These are phyloP conservation scores for Coemansia sp. DNA, from an alignment of 192 early-diverging fungal species.

Conservation along the genomic window DNA sequence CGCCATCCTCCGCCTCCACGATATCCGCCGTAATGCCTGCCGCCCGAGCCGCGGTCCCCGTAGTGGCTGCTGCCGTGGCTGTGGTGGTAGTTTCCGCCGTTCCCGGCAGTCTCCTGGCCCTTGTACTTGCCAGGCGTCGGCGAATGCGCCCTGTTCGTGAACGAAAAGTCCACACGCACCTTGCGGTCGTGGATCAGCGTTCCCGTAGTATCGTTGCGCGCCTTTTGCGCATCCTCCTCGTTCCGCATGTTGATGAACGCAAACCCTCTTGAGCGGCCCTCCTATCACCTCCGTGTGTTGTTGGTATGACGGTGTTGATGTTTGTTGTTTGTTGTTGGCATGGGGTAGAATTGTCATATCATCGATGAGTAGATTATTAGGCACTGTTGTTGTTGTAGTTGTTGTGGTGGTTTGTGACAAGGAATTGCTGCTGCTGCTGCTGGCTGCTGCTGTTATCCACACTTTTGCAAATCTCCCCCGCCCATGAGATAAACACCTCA, in stretches of 20 bases:
- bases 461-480: background rate
- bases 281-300: slow-evolving; percentile 20
- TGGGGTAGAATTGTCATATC: background rate
- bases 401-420: background rate
- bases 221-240: slow-evolving; percentile 30
- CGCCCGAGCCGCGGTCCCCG: background rate
- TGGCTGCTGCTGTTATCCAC: slow-evolving; percentile 15
- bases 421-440: background rate
- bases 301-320: background rate
- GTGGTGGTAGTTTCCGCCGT: background rate
- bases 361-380: too few species aligned
- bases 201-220: slow-evolving; percentile 25
- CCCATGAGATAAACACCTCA: background rate
- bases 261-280: slow-evolving; percentile 46
- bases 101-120: slow-evolving; percentile 26
- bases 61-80: background rate
- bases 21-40: background rate
- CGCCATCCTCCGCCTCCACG: slow-evolving; percentile 2
- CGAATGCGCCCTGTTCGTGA: slow-evolving; percentile 34
- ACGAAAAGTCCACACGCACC: slow-evolving; percentile 50
- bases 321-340: background rate
- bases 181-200: slow-evolving; percentile 37
- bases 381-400: slow-evolving; percentile 4
- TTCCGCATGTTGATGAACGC: slow-evolving; percentile 48
- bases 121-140: slow-evolving; percentile 35